Percentiles rank a stretch among this genome's conserved stretches.
Conservation (phyloP, 352 stramenopile species). For the Phytophthora meadii region DNA sequence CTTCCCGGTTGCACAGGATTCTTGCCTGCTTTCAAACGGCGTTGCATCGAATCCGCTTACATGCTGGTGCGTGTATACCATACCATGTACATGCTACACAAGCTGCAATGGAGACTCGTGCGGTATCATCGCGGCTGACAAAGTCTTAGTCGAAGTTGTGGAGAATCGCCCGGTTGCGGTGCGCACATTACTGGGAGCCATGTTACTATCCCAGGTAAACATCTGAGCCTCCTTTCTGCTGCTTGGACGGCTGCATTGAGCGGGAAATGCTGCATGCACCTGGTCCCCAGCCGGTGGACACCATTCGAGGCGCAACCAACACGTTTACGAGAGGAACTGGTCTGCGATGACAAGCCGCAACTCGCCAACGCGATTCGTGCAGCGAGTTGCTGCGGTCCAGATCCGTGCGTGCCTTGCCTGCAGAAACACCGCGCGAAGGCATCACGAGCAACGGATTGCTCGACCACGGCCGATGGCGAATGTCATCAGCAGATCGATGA, state of each 20-base stretch:
- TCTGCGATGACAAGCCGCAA: constrained; percentile 6
- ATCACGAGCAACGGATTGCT: constrained; percentile 32
- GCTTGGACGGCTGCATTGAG: constrained; percentile 11
- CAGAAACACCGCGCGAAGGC: constrained; percentile 5
- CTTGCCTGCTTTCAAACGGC: neutral
- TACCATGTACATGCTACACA: neutral
- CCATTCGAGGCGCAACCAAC: constrained; percentile 24
- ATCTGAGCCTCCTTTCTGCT: constrained; percentile 21
- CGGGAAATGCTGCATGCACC: constrained; percentile 1
- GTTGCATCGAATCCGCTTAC: neutral
- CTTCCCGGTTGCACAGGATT: neutral
- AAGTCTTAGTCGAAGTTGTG: constrained; percentile 3
- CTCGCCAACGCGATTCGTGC: constrained; percentile 11
- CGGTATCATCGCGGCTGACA: neutral
- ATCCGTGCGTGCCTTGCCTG: constrained; percentile 10
- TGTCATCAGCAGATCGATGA: constrained; percentile 28
- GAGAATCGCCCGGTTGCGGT: neutral
- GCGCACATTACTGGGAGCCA: constrained; percentile 31
- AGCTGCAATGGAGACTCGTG: neutral
- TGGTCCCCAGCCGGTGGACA: constrained; percentile 24
- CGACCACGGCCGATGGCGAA: neutral
- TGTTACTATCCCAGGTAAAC: constrained; percentile 29
- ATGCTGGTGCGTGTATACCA: neutral
- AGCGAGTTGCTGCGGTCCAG: neutral
- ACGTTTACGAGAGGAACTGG: constrained; percentile 4